Evolutionary conservation across 495 filamentous ascomycete genomes (phyloP), one percentile per base, ranked within the genome.

Genomic region (Penicillium pancosmium): DNA sequence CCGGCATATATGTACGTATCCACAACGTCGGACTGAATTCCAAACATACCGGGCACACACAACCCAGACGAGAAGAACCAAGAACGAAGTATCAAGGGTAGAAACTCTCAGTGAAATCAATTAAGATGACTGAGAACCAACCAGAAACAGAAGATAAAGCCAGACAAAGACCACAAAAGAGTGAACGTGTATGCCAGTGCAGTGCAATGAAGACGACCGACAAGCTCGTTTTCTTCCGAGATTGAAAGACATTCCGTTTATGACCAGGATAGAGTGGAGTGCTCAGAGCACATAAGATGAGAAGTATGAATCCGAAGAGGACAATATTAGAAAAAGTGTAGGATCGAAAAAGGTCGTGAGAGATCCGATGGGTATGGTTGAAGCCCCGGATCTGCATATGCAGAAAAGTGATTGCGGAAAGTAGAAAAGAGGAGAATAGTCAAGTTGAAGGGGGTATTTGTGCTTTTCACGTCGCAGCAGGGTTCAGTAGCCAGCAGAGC

Each of bases 191-290:
- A 43, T 15, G 59, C 61, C 68, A 73, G 72, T 74, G 50, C 70
- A 60, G 62, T 68, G 52, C 72, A 74, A 34, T 66, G 4, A 74
- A 74, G 72, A 74, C 61, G 72, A 74, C 72, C 72, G 47, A 67
- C 54, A 52, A 23, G 38, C 49, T 36, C 18, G 12, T 54, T 46
- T 38, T 18, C 48, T 27, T 48, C 23, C 46, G 19, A n/a, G 47
- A 44, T 47, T n/a, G 19, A 36, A 23, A 47, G 41, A 46, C 40
- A 18, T 48, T 52, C 51, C 35, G 49, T 40, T 50, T 18, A 50
- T 48, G 59, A 61, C 38, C 47, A 38, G 18, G 47, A 40, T 61
- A 56, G 54, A 33, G 31, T 12, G 48, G 46, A 48, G 19, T 48
- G 23, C 23, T 27, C 46, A 48, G 46, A n/a, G 31, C 18, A 48